Base-by-base conservation (phyloP, 345 rosid genomes). In the Gossypium raimondii region DNA sequence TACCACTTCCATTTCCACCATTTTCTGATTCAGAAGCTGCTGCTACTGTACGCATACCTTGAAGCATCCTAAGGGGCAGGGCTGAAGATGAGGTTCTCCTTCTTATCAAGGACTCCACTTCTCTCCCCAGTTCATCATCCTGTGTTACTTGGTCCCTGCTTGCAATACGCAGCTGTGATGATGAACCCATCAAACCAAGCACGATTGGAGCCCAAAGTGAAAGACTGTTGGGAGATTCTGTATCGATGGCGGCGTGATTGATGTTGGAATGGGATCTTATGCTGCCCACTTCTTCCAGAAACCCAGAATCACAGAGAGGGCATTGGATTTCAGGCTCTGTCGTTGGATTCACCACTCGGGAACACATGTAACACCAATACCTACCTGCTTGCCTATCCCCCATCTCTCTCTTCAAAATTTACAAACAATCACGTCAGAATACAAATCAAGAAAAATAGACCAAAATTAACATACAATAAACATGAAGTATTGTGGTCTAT, bases 281-380 rank as follows among this genome's bases (percentile, higher is more conserved):
- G 78, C 66, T 64, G 64, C 70, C 73, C 47, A 89, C 82, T 74
- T 85, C 86, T 80, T 87, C 95, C 52, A 93, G 76, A 41, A 86
- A 90, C n/a, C 90, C 88, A 63, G 82, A 67, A 10, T 81, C 84
- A 17, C 97, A 88, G 9, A 81, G 75, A 6, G 89, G 87, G 83
- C 92, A 93, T 77, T 78, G 80, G 76, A 83, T 59, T 12, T 84
- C 86, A 41, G 50, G 82, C 70, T 77, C 93, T 43, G 63, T 68
- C 3, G 69, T 48, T 12, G 89, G 92, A 64, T 68, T 81, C 77
- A 90, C 92, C 68, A 76, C 60, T 25, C 56, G 87, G 18, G 83
- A 81, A 64, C 91, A 91, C 76, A 84, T 64, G 86, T 91, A 81
- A 79, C 97, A 91, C 89, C 98, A 93, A 44, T 80, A 89, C 17